phyloP scores from a whole-genome alignment of 495 filamentous ascomycete species.

The Daldinia decipiens region DNA sequence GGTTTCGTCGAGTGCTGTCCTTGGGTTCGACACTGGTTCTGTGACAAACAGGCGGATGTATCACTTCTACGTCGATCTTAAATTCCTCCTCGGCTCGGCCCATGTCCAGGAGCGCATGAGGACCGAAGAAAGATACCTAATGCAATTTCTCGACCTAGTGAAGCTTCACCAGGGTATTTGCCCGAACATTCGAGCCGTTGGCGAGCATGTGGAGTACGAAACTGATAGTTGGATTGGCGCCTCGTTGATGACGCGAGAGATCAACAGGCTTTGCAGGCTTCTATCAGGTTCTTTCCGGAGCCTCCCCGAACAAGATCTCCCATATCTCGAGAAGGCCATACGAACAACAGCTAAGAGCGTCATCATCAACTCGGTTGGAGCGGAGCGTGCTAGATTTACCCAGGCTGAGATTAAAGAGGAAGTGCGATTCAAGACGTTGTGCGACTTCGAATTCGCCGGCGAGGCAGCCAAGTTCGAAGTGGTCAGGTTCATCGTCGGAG shows the following conservation, averaged over 20 bases:
- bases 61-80: constrained; percentile 94
- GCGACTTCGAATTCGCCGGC: constrained; percentile 81
- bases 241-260: constrained; percentile 90
- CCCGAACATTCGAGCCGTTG: constrained; percentile 89
- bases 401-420: constrained; percentile 90
- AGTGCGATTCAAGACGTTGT: constrained; percentile 78
- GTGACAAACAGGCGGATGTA: constrained; percentile 95
- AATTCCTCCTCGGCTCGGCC: constrained; percentile 85
- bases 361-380: constrained; percentile 85
- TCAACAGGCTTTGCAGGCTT: constrained; percentile 89
- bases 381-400: constrained; percentile 86
- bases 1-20: constrained; percentile 80
- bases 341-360: constrained; percentile 77
- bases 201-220: constrained; percentile 97
- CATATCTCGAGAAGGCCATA: constrained; percentile 76
- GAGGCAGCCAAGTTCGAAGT: constrained; percentile 69
- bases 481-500: constrained; percentile 86
- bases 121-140: constrained; percentile 82
- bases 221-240: constrained; percentile 98
- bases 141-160: constrained; percentile 94
- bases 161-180: constrained; percentile 97
- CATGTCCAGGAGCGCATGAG: constrained; percentile 86
- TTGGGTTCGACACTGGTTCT: constrained; percentile 92
- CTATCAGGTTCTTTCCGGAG: constrained; percentile 86
- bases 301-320: constrained; percentile 66